Evolutionary conservation across 306 rosid species (phyloP).

Genomic region (Macrotyloma uniflorum): DNA sequence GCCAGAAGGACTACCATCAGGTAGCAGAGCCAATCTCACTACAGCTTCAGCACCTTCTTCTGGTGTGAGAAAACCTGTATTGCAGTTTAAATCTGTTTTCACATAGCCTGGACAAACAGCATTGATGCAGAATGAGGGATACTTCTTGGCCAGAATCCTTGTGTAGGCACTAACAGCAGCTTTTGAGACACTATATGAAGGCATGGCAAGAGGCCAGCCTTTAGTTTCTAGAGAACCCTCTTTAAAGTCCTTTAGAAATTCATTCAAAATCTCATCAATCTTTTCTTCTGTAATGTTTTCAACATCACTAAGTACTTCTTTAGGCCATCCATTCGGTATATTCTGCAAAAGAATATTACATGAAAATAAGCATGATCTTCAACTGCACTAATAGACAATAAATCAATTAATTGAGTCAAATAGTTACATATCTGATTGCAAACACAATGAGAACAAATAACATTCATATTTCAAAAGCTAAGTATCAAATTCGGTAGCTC

Average conservation of each 20-base stretch:
- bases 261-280: constrained; percentile 43
- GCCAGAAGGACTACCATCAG: constrained; percentile 38
- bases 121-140: constrained; percentile 37
- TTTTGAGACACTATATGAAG: constrained; percentile 54
- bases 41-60: constrained; percentile 61
- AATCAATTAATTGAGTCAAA: background rate
- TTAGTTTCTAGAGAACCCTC: constrained; percentile 46
- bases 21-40: constrained; percentile 59
- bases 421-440: background rate
- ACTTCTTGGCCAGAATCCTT: constrained; percentile 49
- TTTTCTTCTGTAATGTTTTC: constrained; percentile 52
- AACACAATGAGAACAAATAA: background rate
- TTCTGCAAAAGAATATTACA: constrained; percentile 17
- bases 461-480: background rate
- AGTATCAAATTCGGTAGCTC: background rate
- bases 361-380: background rate
- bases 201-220: constrained; percentile 45
- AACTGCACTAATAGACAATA: background rate
- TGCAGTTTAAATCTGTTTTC: constrained; percentile 45
- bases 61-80: constrained; percentile 41
- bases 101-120: constrained; percentile 55
- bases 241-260: constrained; percentile 50
- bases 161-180: constrained; percentile 54
- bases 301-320: constrained; percentile 44
- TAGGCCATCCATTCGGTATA: constrained; percentile 47